Base-by-base conservation (phyloP, 2,329 filamentous ascomycete species). In the Pseudogymnoascus sp. region DNA sequence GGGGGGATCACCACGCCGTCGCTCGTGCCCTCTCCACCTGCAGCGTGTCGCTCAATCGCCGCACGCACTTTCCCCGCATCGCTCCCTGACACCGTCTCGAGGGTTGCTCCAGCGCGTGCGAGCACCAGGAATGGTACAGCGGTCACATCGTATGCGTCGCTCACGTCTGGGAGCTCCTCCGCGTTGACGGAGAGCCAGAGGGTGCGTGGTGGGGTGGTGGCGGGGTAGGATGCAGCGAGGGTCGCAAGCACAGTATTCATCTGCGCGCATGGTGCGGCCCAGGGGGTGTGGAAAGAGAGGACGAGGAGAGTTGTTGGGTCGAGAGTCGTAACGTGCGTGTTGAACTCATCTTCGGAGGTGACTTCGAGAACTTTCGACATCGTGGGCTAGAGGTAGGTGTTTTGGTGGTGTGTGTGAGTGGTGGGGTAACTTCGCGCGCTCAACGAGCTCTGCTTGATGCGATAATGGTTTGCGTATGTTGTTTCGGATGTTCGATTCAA, bases 241-340 rank as follows among this genome's bases (percentile, higher is more conserved):
- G 91, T 89, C 72, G 85, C 82, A 68, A 99, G 85, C 70, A 97
- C 89, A 61, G 87, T 89, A 69, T 85, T 86, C 93, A 97, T 97
- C 78, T 97, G 92, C 67, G 90, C 87, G 81, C 95, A 97, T 53
- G 95, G 95, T 65, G 92, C 92, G 31, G 95, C 95, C 95, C 95
- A 99, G 68, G 93, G 90, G 19, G 95, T 92, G 76, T 97, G 90
- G 81, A 99, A 99, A 75, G 93, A 97, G 73, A 96, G 85, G 72
- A 97, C 82, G 67, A 93, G 82, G 65, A 97, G 85, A 14, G 89
- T 85, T 14, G 86, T 83, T 1, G 87, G 73, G 10, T 90, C 84
- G 13, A 93, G 81, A 44, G 85, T 81, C 66, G 81, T 80, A 66
- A 90, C 79, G 72, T 89, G 82, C 68, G 84, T 78, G 68, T 86